These are phyloP conservation scores for Fusarium keratoplasticum DNA, from an alignment of 2,329 filamentous ascomycete genomes.

Conservation along the genomic window DNA sequence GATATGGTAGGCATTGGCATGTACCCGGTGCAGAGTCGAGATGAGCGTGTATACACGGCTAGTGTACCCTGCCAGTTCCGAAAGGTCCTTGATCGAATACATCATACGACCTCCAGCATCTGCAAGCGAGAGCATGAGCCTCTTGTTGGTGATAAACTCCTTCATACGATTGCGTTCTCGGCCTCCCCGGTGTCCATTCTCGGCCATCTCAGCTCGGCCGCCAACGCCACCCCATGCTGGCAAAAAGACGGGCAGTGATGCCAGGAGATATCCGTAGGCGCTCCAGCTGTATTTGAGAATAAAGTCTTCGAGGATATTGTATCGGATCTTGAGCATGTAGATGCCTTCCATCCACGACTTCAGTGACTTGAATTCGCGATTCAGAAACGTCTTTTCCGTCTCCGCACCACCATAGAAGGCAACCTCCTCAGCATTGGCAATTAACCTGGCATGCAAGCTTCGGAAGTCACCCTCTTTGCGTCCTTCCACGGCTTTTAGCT, in stretches of 20 bases:
- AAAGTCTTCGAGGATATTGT: slow-evolving; percentile 99
- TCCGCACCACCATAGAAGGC: slow-evolving; percentile 97
- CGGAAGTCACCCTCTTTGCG: slow-evolving; percentile 96
- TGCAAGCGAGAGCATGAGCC: slow-evolving; percentile 95
- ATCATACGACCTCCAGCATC: slow-evolving; percentile 98
- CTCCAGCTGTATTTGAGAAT: slow-evolving; percentile 99
- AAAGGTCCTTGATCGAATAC: slow-evolving; percentile 99
- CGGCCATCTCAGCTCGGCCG: slow-evolving; percentile 75
- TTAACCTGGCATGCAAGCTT: slow-evolving; percentile 87
- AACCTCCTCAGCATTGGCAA: slow-evolving; percentile 97
- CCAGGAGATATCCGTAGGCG: slow-evolving; percentile 94
- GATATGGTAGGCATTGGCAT: slow-evolving; percentile 87
- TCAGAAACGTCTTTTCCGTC: slow-evolving; percentile 93
- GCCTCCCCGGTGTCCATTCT: slow-evolving; percentile 61
- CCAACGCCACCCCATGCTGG: slow-evolving; percentile 92
- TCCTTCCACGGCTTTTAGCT: slow-evolving; percentile 95
- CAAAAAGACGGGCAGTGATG: slow-evolving; percentile 92
- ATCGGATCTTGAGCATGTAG: slow-evolving; percentile 96
- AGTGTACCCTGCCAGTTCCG: slow-evolving; percentile 94
- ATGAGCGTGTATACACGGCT: slow-evolving; percentile 96
- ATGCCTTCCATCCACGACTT: slow-evolving; percentile 99
- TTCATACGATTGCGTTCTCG: slow-evolving; percentile 92
- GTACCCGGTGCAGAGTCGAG: slow-evolving; percentile 91
- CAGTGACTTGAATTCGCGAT: slow-evolving; percentile 90
- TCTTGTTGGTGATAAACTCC: slow-evolving; percentile 98